These are phyloP conservation scores for Chlamydomonas eustigma DNA, from an alignment of 139 green algal species.

Conservation along the genomic window DNA sequence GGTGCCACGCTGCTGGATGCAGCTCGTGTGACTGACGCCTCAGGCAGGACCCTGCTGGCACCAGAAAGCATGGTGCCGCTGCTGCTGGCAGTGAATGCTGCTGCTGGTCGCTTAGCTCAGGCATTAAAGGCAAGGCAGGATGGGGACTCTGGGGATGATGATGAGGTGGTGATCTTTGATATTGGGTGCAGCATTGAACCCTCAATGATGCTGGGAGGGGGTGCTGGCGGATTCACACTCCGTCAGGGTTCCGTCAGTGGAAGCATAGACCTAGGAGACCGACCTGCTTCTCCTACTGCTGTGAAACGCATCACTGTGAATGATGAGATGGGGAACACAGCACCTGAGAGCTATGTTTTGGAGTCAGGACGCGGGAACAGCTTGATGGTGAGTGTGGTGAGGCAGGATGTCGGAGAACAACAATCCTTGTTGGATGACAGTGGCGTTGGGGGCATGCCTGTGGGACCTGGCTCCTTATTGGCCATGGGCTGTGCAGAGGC, in stretches of 20 bases:
- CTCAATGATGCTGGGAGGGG: neutral
- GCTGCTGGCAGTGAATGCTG: neutral
- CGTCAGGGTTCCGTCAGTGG: neutral
- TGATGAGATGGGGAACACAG: neutral
- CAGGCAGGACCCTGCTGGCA: neutral
- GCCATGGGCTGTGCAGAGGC: neutral
- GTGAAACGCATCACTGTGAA: neutral
- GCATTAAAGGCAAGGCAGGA: neutral
- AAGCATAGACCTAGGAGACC: neutral
- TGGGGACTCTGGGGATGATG: neutral
- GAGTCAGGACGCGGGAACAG: neutral
- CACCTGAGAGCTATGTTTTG: too few relatives aligned
- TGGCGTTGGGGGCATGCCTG: neutral
- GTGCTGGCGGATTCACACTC: neutral
- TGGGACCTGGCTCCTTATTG: neutral
- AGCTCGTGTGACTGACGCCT: neutral
- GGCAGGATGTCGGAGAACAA: neutral
- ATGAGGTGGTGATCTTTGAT: neutral
- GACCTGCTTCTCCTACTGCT: neutral
- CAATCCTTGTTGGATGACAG: neutral
- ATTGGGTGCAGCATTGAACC: slow-evolving; percentile 3
- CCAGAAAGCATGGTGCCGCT: neutral
- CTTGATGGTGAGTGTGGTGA: slow-evolving; percentile 5
- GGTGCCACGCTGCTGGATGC: neutral
- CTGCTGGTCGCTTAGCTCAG: neutral